These are phyloP conservation scores for Megacollybia marginata DNA, from an alignment of 768 basidiomycete species.

Conservation along the genomic window DNA sequence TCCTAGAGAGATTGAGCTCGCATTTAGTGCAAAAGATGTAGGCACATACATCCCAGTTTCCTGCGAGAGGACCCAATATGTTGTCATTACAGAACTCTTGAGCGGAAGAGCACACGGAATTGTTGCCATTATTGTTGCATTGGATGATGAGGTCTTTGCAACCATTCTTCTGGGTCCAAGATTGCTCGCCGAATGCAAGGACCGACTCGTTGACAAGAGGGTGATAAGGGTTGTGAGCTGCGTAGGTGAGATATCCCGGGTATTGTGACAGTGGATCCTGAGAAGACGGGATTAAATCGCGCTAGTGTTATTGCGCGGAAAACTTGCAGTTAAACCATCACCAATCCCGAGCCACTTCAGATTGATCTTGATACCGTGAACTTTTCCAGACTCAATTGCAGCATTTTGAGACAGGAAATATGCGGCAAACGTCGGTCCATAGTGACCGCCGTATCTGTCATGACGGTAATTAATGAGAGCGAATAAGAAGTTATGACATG, in stretches of 20 bases:
- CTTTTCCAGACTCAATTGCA: constrained; percentile 21
- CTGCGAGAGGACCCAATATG: constrained; percentile 28
- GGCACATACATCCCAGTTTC: constrained; percentile 21
- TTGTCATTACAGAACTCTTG: constrained; percentile 29
- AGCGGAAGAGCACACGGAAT: constrained; percentile 24
- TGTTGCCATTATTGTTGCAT: constrained; percentile 22
- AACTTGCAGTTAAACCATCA: constrained; percentile 18
- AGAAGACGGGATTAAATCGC: neutral
- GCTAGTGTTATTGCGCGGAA: no score
- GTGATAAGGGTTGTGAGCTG: constrained; percentile 29
- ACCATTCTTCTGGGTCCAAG: constrained; percentile 19
- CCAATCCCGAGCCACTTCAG: constrained; percentile 32
- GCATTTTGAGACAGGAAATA: constrained; percentile 31
- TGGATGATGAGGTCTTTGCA: constrained; percentile 28
- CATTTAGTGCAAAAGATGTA: neutral
- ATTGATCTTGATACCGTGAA: constrained; percentile 25
- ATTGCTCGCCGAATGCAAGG: constrained; percentile 18
- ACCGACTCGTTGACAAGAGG: constrained; percentile 20
- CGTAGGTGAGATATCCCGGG: constrained; percentile 29
- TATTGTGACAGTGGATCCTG: constrained; percentile 24
- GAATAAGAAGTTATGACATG: neutral
- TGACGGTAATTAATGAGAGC: neutral
- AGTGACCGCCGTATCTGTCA: constrained; percentile 25
- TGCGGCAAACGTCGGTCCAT: constrained; percentile 19
- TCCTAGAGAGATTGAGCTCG: constrained; percentile 11